phyloP scores from a whole-genome alignment of 495 filamentous ascomycete species.

The Xanthoparmelia taractica region DNA sequence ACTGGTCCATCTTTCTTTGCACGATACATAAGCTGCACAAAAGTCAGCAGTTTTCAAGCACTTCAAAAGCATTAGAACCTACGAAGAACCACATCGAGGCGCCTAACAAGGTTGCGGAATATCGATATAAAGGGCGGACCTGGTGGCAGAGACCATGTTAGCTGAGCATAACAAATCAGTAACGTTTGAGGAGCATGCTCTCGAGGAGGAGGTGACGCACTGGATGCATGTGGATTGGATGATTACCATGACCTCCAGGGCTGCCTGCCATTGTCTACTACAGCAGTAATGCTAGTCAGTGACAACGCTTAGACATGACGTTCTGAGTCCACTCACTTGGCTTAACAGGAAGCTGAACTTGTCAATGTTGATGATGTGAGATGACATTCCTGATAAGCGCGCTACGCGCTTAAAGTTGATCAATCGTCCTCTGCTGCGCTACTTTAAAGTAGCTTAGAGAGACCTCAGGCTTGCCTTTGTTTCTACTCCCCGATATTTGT shows the following conservation, averaged over 20 bases:
- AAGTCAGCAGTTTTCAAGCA: conserved; percentile 22
- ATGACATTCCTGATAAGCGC: too few relatives aligned
- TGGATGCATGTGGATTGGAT: conserved; percentile 68
- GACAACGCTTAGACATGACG: too few relatives aligned
- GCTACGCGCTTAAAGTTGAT: too few relatives aligned
- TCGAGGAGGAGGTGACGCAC: conserved; percentile 21
- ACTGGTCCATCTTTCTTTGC: conserved; percentile 88
- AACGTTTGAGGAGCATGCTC: neutral
- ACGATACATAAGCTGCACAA: conserved; percentile 78
- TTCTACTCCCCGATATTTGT: too few relatives aligned
- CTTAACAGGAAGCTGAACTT: neutral
- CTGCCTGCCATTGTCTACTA: conserved; percentile 24
- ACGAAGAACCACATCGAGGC: conserved; percentile 99
- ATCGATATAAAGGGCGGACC: conserved; percentile 68
- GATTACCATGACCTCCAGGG: conserved; percentile 49
- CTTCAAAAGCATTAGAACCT: conserved; percentile 29
- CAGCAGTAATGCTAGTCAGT: neutral
- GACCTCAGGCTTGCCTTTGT: neutral
- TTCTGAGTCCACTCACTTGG: neutral
- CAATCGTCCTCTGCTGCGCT: neutral
- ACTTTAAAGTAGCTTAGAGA: neutral
- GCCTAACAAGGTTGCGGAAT: conserved; percentile 74
- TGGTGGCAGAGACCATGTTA: conserved; percentile 5
- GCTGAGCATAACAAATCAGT: neutral
- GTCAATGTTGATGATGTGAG: neutral